These are phyloP conservation scores for Fusarium neocosmosporiellum DNA, from an alignment of 2,329 filamentous ascomycete genomes.

Conservation along the genomic window DNA sequence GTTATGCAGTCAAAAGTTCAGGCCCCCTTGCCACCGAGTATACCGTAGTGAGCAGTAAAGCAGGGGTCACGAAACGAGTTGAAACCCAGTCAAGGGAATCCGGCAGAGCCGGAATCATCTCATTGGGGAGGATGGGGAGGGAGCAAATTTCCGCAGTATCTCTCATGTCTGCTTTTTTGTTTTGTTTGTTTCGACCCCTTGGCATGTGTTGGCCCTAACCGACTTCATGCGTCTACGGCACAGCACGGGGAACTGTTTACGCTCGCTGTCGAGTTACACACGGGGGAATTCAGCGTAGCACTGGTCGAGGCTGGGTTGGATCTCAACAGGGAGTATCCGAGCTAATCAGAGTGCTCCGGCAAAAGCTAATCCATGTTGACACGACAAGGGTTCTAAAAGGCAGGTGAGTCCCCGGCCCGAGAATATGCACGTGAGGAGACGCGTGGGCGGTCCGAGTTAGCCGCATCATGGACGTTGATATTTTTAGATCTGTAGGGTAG, in stretches of 20 bases:
- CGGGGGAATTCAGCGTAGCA: not conserved
- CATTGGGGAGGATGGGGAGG: not conserved
- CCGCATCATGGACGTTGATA: not conserved
- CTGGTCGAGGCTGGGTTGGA: not conserved
- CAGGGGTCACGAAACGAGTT: constrained; percentile 3
- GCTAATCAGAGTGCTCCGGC: not conserved
- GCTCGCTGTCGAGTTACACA: not conserved
- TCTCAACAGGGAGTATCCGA: not conserved
- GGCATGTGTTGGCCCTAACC: not conserved
- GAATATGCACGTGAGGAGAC: too few species aligned
- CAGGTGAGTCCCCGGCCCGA: too few species aligned
- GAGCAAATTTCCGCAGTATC: not conserved
- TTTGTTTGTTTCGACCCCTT: not conserved
- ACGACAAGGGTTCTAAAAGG: not conserved
- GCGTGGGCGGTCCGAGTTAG: not conserved
- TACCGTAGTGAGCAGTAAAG: not conserved
- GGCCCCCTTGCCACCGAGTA: not conserved
- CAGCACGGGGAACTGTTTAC: not conserved
- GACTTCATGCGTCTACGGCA: constrained; percentile 1
- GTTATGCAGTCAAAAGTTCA: not conserved
- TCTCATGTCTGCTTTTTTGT: not conserved
- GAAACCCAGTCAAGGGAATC: not conserved
- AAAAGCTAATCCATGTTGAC: not conserved
- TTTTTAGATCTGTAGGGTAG: too few species aligned
- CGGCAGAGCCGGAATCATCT: not conserved